These are phyloP conservation scores for Pleurotus eryngii DNA, from an alignment of 768 basidiomycete species.

Conservation along the genomic window DNA sequence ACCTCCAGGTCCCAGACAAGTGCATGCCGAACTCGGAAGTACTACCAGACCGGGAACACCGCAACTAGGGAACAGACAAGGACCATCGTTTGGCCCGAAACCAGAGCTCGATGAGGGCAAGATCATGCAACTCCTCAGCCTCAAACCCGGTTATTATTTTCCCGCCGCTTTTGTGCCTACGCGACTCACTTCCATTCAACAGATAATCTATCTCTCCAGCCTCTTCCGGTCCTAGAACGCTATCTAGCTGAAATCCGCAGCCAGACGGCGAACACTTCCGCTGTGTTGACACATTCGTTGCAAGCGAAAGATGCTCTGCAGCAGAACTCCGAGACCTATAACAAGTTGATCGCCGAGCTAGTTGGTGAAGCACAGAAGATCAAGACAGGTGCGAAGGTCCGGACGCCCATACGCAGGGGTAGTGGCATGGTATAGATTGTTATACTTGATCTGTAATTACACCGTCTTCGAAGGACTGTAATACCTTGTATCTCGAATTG, in stretches of 20 bases:
- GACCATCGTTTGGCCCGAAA: conserved; percentile 58
- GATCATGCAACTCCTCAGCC: conserved; percentile 61
- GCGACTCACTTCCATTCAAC: conserved; percentile 1
- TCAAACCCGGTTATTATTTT: conserved; percentile 54
- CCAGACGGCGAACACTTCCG: conserved; percentile 74
- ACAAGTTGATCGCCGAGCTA: conserved; percentile 85
- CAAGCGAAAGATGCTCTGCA: conserved; percentile 80
- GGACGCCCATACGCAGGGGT: conserved; percentile 43
- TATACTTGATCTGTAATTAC: background rate
- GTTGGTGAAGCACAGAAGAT: conserved; percentile 90
- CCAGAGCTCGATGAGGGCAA: conserved; percentile 69
- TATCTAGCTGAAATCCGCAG: conserved; percentile 63
- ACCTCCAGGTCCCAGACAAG: conserved; percentile 61
- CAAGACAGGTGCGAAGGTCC: conserved; percentile 57
- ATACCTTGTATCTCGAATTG: background rate
- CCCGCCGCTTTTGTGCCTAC: background rate
- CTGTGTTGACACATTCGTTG: conserved; percentile 74
- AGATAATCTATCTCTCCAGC: conserved; percentile 75
- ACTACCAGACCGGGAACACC: conserved; percentile 51
- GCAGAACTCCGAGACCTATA: conserved; percentile 87
- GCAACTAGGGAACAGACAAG: conserved; percentile 32
- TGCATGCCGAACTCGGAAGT: conserved; percentile 27
- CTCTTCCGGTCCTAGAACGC: conserved; percentile 62
- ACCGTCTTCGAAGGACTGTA: background rate
- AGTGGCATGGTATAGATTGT: conserved; percentile 26